A percentile compares a stretch with the other conserved stretches of the same genome.
Evolutionary conservation across 306 rosid genomes (phyloP).

Genomic region (Acacia confusa): DNA sequence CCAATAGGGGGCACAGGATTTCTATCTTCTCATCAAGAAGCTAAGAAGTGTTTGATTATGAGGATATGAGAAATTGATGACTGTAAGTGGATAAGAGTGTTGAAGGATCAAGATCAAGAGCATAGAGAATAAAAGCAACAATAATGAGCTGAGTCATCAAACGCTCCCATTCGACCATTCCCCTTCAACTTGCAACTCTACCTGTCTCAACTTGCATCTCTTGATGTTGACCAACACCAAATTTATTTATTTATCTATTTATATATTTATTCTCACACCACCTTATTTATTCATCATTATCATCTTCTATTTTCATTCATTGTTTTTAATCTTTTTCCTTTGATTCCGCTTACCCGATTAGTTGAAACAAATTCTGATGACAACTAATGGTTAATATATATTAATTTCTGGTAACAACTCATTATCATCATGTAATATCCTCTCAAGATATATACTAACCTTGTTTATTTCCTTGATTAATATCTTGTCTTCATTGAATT

Average conservation of each 20-base stretch:
- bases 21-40: not conserved
- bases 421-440: not conserved
- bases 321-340: not conserved
- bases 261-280: not conserved
- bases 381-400: not conserved
- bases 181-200: not conserved
- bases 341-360: not conserved
- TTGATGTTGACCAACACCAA: not conserved
- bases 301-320: not conserved
- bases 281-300: not conserved
- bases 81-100: not conserved
- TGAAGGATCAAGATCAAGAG: not conserved
- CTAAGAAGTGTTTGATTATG: not conserved
- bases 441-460: not conserved
- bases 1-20: not conserved
- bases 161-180: not conserved
- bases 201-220: not conserved
- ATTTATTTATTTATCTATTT: not conserved
- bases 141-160: conserved; percentile 41
- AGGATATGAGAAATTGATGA: not conserved
- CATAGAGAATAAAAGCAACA: not conserved
- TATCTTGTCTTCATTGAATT: too few relatives aligned
- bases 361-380: not conserved
- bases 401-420: not conserved
- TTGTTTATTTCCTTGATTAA: not conserved